Conservation (phyloP, 345 rosid genomes). For the Dovyalis caffra region DNA sequence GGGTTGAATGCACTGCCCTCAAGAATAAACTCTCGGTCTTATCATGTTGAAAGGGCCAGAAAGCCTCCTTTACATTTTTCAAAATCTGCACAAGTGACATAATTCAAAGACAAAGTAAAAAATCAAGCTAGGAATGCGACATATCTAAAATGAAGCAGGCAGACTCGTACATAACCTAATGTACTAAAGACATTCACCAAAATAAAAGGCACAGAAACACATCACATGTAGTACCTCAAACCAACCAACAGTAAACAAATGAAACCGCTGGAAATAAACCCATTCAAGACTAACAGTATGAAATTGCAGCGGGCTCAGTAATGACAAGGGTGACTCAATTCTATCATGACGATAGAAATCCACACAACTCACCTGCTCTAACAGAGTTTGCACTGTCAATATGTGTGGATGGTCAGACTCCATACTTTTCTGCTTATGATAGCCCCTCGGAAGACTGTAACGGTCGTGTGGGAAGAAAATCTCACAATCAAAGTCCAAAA, state of each 20-base stretch:
- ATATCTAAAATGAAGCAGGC: not conserved
- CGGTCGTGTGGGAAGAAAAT: conserved; percentile 54
- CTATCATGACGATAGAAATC: not conserved
- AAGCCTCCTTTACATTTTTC: conserved; percentile 54
- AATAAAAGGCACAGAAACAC: no score
- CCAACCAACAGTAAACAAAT: no score
- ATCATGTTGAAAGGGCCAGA: conserved; percentile 71
- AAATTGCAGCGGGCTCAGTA: not conserved
- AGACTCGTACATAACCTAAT: not conserved
- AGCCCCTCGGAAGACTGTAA: conserved; percentile 54
- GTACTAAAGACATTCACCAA: no score
- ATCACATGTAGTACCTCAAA: no score
- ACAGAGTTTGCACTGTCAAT: conserved; percentile 44
- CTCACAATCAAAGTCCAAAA: conserved; percentile 64
- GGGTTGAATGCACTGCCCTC: conserved; percentile 56
- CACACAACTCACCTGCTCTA: conserved; percentile 41
- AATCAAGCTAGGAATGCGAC: not conserved
- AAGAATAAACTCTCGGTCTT: conserved; percentile 46
- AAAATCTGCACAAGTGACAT: conserved; percentile 34
- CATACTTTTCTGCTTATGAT: conserved; percentile 53
- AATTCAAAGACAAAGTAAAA: not conserved
- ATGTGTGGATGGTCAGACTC: conserved; percentile 59
- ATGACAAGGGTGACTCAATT: no score
- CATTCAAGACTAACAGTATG: not conserved
- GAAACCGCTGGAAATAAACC: no score